These are phyloP conservation scores for Eutrema heterophyllum DNA, from an alignment of 345 rosid genomes.

Conservation along the genomic window DNA sequence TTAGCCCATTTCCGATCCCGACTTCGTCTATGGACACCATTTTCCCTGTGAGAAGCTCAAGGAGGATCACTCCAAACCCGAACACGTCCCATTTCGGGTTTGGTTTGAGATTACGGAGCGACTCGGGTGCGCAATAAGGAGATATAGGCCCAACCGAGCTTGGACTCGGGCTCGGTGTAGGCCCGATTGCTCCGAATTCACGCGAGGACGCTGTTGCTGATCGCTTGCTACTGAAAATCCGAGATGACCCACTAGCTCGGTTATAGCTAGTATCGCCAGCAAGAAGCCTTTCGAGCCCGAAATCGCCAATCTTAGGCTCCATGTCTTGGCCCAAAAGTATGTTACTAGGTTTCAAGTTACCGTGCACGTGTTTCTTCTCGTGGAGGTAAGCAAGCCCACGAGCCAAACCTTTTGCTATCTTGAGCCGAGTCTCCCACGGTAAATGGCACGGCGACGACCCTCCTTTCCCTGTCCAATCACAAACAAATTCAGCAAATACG, in stretches of 20 bases:
- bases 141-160: conserved; percentile 50
- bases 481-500: conserved; percentile 2
- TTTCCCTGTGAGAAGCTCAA: conserved; percentile 75
- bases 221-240: conserved; percentile 80
- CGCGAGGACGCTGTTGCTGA: conserved; percentile 54
- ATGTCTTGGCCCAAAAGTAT: conserved; percentile 60
- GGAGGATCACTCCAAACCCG: conserved; percentile 71
- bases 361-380: conserved; percentile 89
- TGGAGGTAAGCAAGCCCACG: conserved; percentile 80
- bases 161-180: conserved; percentile 58
- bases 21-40: conserved; percentile 59
- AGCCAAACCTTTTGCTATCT: conserved; percentile 78
- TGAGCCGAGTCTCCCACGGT: conserved; percentile 84
- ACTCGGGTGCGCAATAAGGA: conserved; percentile 75
- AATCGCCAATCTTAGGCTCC: conserved; percentile 87
- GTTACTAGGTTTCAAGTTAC: conserved; percentile 79
- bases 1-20: conserved; percentile 71
- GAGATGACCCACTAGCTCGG: conserved; percentile 55
- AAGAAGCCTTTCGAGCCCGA: conserved; percentile 73
- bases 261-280: conserved; percentile 58
- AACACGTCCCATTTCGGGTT: conserved; percentile 88
- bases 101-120: conserved; percentile 77
- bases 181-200: conserved; percentile 35
- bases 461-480: conserved; percentile 51
- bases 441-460: conserved; percentile 80